These are phyloP conservation scores for Clausena lansium DNA, from an alignment of 345 rosid species.

Conservation along the genomic window DNA sequence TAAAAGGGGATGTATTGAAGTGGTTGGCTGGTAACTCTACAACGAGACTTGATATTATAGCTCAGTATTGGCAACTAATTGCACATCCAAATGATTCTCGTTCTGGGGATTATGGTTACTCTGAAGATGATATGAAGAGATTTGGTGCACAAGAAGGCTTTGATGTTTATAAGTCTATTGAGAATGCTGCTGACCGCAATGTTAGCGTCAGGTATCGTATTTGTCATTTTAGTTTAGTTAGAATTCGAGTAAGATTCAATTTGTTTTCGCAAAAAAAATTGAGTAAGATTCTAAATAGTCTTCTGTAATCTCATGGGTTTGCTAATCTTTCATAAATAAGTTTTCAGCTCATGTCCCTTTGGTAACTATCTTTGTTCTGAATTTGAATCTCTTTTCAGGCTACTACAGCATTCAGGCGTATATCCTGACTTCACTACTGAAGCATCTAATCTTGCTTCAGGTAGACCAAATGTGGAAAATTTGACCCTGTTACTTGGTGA, in stretches of 20 bases:
- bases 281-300: too few relatives aligned
- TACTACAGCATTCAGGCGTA: conserved; percentile 73
- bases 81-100: conserved; percentile 64
- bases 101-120: conserved; percentile 83
- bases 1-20: conserved; percentile 65
- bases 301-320: too few relatives aligned
- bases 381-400: conserved; percentile 33
- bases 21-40: conserved; percentile 81
- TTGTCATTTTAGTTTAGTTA: neutral
- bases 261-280: too few relatives aligned
- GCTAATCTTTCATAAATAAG: too few relatives aligned
- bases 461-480: conserved; percentile 70
- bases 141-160: conserved; percentile 63
- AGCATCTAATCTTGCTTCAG: conserved; percentile 60
- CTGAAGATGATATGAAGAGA: conserved; percentile 40
- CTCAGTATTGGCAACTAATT: conserved; percentile 81
- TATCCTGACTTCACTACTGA: conserved; percentile 72
- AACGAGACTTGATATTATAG: conserved; percentile 62
- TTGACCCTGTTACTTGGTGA: conserved; percentile 54
- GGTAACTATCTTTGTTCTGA: too few relatives aligned
- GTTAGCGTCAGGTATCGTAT: conserved; percentile 55
- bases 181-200: conserved; percentile 65
- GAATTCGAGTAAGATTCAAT: too few relatives aligned
- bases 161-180: conserved; percentile 56
- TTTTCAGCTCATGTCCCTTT: too few relatives aligned